phyloP scores from a whole-genome alignment of 768 basidiomycete species.

The Boletus barrowsii region DNA sequence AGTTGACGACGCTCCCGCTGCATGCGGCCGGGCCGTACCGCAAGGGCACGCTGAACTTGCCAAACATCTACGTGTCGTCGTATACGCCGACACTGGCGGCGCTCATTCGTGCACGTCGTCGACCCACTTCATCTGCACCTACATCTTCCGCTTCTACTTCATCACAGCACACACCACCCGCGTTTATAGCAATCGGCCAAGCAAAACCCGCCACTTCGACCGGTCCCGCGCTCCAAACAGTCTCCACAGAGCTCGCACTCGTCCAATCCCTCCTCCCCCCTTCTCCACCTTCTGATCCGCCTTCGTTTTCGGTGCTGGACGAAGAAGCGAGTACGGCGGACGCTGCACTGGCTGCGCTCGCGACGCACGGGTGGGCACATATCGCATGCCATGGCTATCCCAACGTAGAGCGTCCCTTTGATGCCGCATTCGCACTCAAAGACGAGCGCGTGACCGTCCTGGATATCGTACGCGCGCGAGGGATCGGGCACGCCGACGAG shows the following conservation, averaged over 20 bases:
- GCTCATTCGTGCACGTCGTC: slow-evolving; percentile 22
- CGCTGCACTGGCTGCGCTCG: slow-evolving; percentile 13
- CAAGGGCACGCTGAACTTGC: slow-evolving; percentile 6
- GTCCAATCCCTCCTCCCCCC: slow-evolving; percentile 16
- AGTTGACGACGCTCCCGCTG: slow-evolving; percentile 28
- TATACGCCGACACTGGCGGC: slow-evolving; percentile 34
- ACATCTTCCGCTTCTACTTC: too few species aligned
- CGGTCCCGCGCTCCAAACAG: slow-evolving; percentile 8
- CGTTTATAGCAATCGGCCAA: slow-evolving; percentile 22
- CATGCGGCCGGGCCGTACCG: slow-evolving; percentile 33
- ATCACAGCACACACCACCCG: neutral
- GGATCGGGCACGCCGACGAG: neutral
- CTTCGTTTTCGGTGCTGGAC: slow-evolving; percentile 4
- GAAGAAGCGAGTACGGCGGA: slow-evolving; percentile 14
- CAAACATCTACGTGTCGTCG: slow-evolving; percentile 29
- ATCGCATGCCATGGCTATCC: slow-evolving; percentile 33
- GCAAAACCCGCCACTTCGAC: slow-evolving; percentile 4
- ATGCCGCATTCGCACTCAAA: slow-evolving; percentile 24
- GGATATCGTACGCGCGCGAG: slow-evolving; percentile 19
- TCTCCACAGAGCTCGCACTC: slow-evolving; percentile 21
- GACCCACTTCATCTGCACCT: neutral
- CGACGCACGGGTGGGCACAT: slow-evolving; percentile 27
- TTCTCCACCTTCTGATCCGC: neutral
- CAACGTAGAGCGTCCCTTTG: slow-evolving; percentile 19
- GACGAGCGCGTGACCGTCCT: slow-evolving; percentile 23